Conservation (phyloP, 2,329 filamentous ascomycete species). For the Coleophoma cylindrospora region DNA sequence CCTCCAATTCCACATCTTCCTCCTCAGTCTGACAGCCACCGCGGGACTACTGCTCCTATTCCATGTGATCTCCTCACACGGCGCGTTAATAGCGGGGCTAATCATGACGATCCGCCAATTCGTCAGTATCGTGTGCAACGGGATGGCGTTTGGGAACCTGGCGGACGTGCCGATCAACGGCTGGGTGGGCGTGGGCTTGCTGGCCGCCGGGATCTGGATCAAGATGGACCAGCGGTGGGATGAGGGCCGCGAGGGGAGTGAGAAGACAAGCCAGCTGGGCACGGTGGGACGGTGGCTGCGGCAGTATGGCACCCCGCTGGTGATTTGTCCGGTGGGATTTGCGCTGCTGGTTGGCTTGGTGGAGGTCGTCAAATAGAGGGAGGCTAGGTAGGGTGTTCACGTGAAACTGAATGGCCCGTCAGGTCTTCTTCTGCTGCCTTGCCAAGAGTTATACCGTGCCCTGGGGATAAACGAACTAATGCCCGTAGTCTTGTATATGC, state of each 20-base stretch:
- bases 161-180: neutral
- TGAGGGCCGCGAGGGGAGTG: neutral
- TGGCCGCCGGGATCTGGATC: slow-evolving; percentile 2
- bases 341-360: too few species aligned
- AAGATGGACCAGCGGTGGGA: slow-evolving; percentile 3
- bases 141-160: slow-evolving; percentile 1
- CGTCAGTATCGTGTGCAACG: slow-evolving; percentile 1
- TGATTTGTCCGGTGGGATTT: too few species aligned
- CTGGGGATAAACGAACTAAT: too few species aligned
- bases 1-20: slow-evolving; percentile 1
- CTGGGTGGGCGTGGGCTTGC: neutral
- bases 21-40: neutral
- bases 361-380: too few species aligned
- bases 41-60: neutral
- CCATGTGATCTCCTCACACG: slow-evolving; percentile 1
- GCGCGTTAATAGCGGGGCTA: neutral
- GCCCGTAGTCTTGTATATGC: too few species aligned
- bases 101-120: slow-evolving; percentile 4
- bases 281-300: too few species aligned
- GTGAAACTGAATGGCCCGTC: too few species aligned
- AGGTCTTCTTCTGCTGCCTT: too few species aligned
- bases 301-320: too few species aligned
- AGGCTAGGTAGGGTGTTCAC: too few species aligned
- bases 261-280: too few species aligned
- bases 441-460: too few species aligned